Evolutionary conservation across 257 asterid genomes (phyloP).

Genomic region (Nicotiana benthamiana): DNA sequence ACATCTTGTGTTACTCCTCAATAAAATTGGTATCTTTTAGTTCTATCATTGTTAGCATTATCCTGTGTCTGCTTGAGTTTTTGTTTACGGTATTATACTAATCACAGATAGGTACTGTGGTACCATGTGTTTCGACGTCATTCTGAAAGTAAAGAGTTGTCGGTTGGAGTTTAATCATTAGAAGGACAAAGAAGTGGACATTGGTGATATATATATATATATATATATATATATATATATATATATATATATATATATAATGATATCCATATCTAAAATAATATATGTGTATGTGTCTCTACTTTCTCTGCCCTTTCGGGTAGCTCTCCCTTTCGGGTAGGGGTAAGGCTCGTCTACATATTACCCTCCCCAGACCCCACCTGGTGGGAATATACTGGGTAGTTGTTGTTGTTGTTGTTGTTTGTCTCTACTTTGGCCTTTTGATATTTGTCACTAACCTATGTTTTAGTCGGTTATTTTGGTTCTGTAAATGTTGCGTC

Average conservation of each 20-base stretch:
- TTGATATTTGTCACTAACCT: not conserved
- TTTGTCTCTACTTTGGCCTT: not conserved
- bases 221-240: not conserved
- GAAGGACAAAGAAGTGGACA: not conserved
- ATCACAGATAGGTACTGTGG: not conserved
- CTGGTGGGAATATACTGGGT: too few species aligned
- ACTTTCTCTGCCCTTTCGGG: too few species aligned
- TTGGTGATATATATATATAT: not conserved
- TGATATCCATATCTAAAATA: not conserved
- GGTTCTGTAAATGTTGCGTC: not conserved
- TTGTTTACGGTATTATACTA: not conserved
- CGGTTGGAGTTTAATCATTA: not conserved
- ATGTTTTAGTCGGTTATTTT: not conserved
- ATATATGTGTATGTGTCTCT: not conserved
- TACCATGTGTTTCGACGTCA: not conserved
- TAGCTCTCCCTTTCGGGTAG: too few species aligned
- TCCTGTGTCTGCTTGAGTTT: not conserved
- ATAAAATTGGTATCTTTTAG: slow-evolving; percentile 60
- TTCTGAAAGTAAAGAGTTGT: not conserved
- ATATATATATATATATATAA: not conserved
- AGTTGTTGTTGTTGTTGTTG: too few species aligned
- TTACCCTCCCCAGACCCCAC: too few species aligned
- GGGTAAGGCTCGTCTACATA: too few species aligned
- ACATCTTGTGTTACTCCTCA: slow-evolving; percentile 78
- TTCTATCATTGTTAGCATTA: not conserved